These are phyloP conservation scores for Neopestalotiopsis sp. DNA, from an alignment of 2,329 filamentous ascomycete species.

Conservation along the genomic window DNA sequence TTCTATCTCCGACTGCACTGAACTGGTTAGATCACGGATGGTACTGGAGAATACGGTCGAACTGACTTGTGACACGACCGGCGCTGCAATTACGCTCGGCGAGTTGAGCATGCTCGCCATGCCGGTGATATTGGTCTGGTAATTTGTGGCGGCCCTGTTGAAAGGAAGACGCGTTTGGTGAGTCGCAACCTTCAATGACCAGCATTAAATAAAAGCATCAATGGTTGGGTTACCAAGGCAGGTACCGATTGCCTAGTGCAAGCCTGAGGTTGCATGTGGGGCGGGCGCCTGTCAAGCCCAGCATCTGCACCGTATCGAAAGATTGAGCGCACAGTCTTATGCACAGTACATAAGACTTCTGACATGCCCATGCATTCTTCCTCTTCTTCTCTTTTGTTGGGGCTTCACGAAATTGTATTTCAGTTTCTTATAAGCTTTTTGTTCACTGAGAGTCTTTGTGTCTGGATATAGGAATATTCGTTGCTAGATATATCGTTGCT, in stretches of 20 bases:
- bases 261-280: too few species aligned
- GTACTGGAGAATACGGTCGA: background rate
- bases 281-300: too few species aligned
- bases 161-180: conserved; percentile 2
- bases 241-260: too few species aligned
- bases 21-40: conserved; percentile 25
- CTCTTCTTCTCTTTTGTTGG: too few species aligned
- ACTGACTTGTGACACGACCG: conserved; percentile 46
- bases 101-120: conserved; percentile 29
- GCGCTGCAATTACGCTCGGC: conserved; percentile 31
- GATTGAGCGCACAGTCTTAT: too few species aligned
- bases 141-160: background rate
- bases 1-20: conserved; percentile 60
- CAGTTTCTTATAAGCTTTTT: background rate
- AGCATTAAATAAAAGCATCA: background rate
- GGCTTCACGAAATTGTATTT: too few species aligned
- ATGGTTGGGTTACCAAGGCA: too few species aligned
- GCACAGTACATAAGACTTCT: too few species aligned
- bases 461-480: background rate
- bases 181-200: background rate
- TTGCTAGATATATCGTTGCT: background rate
- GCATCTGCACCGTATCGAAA: too few species aligned
- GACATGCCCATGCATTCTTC: too few species aligned
- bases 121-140: background rate
- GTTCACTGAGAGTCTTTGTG: background rate